Percentiles rank a stretch among this genome's conserved stretches.
These are phyloP conservation scores for Teratosphaeria gauchensis DNA, from an alignment of 2,329 filamentous ascomycete species.

Conservation along the genomic window DNA sequence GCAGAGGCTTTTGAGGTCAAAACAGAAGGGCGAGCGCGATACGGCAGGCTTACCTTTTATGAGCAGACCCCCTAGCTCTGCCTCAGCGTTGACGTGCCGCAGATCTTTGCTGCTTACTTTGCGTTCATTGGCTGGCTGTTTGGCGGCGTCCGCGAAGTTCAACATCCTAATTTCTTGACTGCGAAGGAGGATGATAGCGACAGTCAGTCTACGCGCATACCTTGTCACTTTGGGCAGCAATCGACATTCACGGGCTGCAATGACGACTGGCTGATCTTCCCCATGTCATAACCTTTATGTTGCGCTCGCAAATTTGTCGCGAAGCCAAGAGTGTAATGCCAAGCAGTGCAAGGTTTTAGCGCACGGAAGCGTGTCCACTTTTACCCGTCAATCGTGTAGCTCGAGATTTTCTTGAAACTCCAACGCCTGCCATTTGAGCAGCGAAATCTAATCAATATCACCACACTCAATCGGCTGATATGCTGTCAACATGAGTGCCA, in stretches of 20 bases:
- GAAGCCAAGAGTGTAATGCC: background rate
- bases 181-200: background rate
- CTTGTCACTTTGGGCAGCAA: background rate
- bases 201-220: background rate
- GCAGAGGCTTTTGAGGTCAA: background rate
- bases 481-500: conserved; percentile 26
- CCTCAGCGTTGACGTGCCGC: background rate
- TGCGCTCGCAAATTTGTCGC: background rate
- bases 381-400: background rate
- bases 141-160: background rate
- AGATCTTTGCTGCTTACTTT: background rate
- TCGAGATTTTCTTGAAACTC: background rate
- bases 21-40: background rate
- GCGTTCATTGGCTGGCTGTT: conserved; percentile 1
- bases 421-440: background rate
- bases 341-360: background rate
- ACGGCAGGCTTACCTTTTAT: background rate
- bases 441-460: background rate
- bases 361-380: background rate
- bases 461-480: conserved; percentile 5
- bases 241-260: background rate
- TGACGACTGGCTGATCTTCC: background rate
- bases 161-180: background rate
- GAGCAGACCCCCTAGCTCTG: background rate
- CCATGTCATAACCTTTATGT: background rate